Conservation (phyloP, 805 yeast genomes). For the Candida quercuum region DNA sequence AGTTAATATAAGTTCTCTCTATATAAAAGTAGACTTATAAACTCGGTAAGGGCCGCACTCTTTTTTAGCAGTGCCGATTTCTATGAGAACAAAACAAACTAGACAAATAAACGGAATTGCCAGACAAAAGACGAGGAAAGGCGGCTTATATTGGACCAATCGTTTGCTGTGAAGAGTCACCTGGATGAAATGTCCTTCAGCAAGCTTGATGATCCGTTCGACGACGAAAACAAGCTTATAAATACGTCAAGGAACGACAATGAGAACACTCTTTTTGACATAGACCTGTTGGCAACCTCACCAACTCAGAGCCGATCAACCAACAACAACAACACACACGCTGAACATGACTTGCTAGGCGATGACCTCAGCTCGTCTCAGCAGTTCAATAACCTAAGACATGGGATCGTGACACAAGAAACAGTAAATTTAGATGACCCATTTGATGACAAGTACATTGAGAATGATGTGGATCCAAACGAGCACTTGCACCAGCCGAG, state of each 20-base stretch:
- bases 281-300: slow-evolving; percentile 28
- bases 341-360: slow-evolving; percentile 12
- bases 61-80: not conserved
- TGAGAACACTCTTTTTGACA: slow-evolving; percentile 32
- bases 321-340: slow-evolving; percentile 5
- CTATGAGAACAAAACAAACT: not conserved
- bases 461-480: slow-evolving; percentile 30
- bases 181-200: not conserved
- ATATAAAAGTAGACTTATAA: not conserved
- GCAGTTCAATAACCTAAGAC: slow-evolving; percentile 18
- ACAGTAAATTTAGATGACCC: slow-evolving; percentile 29
- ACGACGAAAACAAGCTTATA: not conserved
- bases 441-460: slow-evolving; percentile 27
- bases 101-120: too few species aligned
- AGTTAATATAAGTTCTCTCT: too few species aligned
- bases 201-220: slow-evolving; percentile 1
- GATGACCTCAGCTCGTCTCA: slow-evolving; percentile 9
- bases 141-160: too few species aligned
- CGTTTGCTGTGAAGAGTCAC: not conserved
- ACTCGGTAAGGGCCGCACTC: not conserved
- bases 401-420: slow-evolving; percentile 27
- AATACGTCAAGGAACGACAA: not conserved
- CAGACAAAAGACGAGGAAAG: not conserved
- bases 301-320: slow-evolving; percentile 8
- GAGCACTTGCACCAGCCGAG: not conserved